Base-by-base conservation (phyloP, 495 filamentous ascomycete genomes). In the Penicillium angulare region DNA sequence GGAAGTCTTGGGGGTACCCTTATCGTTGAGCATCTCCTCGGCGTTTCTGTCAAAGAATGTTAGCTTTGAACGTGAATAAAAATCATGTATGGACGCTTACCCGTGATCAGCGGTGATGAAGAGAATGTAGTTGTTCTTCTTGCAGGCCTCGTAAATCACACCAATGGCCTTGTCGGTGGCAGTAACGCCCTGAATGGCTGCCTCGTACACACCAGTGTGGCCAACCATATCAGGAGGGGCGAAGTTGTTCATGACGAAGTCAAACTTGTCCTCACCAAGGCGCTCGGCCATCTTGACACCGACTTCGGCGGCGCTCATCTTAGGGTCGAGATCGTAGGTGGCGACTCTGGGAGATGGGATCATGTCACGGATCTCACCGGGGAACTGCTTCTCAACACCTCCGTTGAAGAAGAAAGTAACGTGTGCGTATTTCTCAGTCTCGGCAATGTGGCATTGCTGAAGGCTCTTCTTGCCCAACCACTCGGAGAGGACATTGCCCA, bases 361-460 rank as follows among this genome's bases (percentile, higher is more conserved):
- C 77, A 90, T 81, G 44, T 89, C 86, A 46, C 93, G 86, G 33
- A 85, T 82, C 73, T 98, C 93, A 32, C 88, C 84, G 15, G 87
- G 84, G 78, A 96, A 98, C 55, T 88, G 88, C 79, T 96, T 95
- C 81, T 98, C 93, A 34, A 96, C 86, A 62, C 93, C 95, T 43
- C 93, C 93, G 76, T 98, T 98, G 85, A 97, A 97, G 82, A 97
- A 97, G 82, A 97, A 97, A 50, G 91, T 97, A 46, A 98, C 93
- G 78, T 98, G 93, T 29, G 93, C 93, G 68, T 98, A 98, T 73
- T 98, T 98, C 76, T 98, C 93, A 16, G 93, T 98, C 79, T 98
- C 93, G 40, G 93, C 93, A 54, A 97, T 79, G 78, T 98, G 93
- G 64, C 90, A 92, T 73, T 98, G 93, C 75, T 90, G 82, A 45